Conservation (phyloP, 257 asterid species). For the Datura wrightii region DNA sequence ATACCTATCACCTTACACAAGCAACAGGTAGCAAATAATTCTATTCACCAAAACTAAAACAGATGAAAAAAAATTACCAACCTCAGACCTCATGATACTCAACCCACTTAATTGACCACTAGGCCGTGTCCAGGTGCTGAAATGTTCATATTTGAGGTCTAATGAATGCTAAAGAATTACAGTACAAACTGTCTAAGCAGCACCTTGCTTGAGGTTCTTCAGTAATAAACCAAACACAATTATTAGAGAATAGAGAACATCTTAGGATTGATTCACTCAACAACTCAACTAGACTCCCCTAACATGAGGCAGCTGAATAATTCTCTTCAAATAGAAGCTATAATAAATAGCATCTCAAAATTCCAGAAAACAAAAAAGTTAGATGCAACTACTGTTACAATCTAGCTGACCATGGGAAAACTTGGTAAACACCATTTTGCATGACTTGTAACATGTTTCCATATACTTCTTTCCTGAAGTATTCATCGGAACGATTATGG, state of each 20-base stretch:
- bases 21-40: too few relatives aligned
- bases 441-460: constrained; percentile 11
- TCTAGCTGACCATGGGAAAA: constrained; percentile 1
- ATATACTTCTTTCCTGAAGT: background rate
- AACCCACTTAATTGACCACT: too few relatives aligned
- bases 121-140: background rate
- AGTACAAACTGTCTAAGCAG: background rate
- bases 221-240: background rate
- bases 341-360: background rate
- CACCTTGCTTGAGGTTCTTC: background rate
- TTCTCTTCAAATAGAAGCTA: background rate
- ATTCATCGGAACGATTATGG: background rate
- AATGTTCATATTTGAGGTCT: background rate
- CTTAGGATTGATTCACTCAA: constrained; percentile 2
- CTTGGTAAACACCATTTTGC: background rate
- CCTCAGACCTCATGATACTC: too few relatives aligned
- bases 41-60: too few relatives aligned
- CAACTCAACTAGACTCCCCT: background rate
- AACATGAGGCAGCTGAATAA: background rate
- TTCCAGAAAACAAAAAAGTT: background rate
- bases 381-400: background rate
- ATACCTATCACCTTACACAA: too few relatives aligned
- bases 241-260: background rate
- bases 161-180: background rate
- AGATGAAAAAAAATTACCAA: too few relatives aligned